Base-by-base conservation (phyloP, 305 asterid genomes). In the Solanum chacoense region DNA sequence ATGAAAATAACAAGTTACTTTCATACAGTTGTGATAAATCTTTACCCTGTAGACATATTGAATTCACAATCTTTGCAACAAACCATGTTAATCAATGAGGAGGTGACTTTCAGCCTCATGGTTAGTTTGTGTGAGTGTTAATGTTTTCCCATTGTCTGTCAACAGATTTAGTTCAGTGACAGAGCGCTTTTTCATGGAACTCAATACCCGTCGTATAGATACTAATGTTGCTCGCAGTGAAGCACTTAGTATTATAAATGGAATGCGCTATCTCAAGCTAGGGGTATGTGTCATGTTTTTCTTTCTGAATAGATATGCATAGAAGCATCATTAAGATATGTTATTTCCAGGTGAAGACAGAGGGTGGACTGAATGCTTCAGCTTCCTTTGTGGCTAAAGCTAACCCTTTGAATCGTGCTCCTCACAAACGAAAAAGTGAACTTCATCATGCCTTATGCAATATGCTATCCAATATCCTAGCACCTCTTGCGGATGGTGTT, bases 381-480 rank as follows among this genome's bases (percentile, higher is more conserved):
- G 99, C 99, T 85, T 98, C 99, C 88, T 98, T 98, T 94, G 97
- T 98, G 87, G 99, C 99, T 55, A 98, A 98, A 94, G 99, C 99
- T 90, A 98, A 96, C 91, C 99, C 99, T 84, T 92, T 98, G 87
- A 95, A 93, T 92, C 98, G 99, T 89, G 93, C 99, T 90, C 98
- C 99, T 89, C 99, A 95, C 90, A 98, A 94, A 91, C 96, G 99
- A 85, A 98, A 98, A 92, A 98, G 99, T 78, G 99, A 98, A 93
- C 97, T 98, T 90, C 94, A 96, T 90, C 99, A 98, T 95, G 98
- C 99, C 32, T 93, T 98, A 59, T 98, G 99, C 96, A 98, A 95
- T 94, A 96, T 98, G 99, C 98, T 98, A 91, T 98, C 99, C 86
- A 98, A 96, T 92, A 96, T 98, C 91, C 91, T 98, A 90, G 99